Conservation (phyloP, 768 basidiomycete species). For the Termitomyces sp. region DNA sequence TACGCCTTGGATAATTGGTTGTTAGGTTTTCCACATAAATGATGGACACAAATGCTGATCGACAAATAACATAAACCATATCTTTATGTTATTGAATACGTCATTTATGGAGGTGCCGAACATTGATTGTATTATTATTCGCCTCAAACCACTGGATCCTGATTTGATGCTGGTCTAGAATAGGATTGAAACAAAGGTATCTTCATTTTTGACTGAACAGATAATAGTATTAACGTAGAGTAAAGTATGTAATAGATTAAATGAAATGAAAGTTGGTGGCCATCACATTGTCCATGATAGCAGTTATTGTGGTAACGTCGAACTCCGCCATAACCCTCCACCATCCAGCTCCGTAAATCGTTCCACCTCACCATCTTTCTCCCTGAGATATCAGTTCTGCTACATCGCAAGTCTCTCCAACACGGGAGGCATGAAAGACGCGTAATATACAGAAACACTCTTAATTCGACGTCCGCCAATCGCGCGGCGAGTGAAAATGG, state of each 20-base stretch:
- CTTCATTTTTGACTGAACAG: neutral
- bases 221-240: neutral
- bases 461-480: neutral
- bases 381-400: neutral
- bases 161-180: too few relatives aligned
- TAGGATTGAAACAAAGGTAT: too few relatives aligned
- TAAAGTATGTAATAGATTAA: neutral
- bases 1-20: neutral
- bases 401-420: neutral
- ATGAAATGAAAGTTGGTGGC: neutral
- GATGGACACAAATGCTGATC: neutral
- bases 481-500: neutral
- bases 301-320: neutral
- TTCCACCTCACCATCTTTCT: conserved; percentile 59
- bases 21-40: neutral
- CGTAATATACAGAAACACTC: neutral
- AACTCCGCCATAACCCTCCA: neutral
- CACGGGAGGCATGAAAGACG: neutral
- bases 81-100: too few relatives aligned
- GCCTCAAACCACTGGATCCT: too few relatives aligned
- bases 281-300: neutral
- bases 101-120: too few relatives aligned
- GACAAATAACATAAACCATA: neutral
- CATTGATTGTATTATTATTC: too few relatives aligned
- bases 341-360: conserved; percentile 51